Conservation (phyloP, 2,329 filamentous ascomycete species). For the Exophiala sp. region DNA sequence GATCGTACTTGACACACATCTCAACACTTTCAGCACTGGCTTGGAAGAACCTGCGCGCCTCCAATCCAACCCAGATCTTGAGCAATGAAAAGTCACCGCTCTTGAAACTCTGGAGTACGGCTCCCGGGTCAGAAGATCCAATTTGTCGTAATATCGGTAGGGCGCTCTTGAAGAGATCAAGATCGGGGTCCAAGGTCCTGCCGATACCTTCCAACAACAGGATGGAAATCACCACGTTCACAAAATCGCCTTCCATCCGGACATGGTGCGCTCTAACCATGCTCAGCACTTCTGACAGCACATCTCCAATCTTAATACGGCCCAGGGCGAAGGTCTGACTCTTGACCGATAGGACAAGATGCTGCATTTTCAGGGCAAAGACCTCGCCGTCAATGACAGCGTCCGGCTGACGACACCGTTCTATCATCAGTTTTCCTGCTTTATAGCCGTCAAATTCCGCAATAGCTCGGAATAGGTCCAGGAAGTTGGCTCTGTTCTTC, state of each 20-base stretch:
- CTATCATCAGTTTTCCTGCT: constrained; percentile 91
- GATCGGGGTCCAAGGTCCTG: constrained; percentile 72
- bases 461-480: constrained; percentile 91
- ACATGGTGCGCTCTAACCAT: constrained; percentile 95
- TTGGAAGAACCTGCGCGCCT: constrained; percentile 82
- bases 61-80: constrained; percentile 83
- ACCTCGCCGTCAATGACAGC: constrained; percentile 83
- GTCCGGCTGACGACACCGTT: constrained; percentile 85
- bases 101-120: constrained; percentile 56
- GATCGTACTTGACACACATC: constrained; percentile 82
- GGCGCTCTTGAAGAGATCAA: constrained; percentile 80
- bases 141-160: constrained; percentile 85
- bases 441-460: constrained; percentile 97
- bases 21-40: constrained; percentile 86
- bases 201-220: constrained; percentile 91
- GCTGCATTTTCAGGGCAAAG: constrained; percentile 94
- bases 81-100: constrained; percentile 77
- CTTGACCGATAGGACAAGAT: constrained; percentile 87
- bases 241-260: constrained; percentile 90
- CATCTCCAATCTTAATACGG: constrained; percentile 93
- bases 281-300: constrained; percentile 77
- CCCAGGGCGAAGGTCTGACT: constrained; percentile 83
- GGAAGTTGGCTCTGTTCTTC: constrained; percentile 79
- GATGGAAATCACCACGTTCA: constrained; percentile 96
- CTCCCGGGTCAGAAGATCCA: constrained; percentile 65